Percentiles rank a stretch among this genome's conserved stretches.
Evolutionary conservation across 2,329 filamentous ascomycete species (phyloP).

Genomic region (Blastomyces silverae): DNA sequence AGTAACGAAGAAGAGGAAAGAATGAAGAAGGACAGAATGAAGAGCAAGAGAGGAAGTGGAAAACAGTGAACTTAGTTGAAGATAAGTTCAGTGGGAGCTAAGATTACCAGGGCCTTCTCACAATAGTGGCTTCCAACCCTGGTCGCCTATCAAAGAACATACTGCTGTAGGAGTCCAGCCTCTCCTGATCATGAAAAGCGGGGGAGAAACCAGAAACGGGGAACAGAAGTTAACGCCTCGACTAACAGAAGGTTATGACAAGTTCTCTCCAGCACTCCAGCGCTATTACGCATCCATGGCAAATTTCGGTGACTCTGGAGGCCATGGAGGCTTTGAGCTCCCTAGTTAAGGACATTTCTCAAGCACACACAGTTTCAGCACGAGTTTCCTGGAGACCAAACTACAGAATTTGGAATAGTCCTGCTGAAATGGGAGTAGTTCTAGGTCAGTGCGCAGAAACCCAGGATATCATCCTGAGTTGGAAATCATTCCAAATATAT

Average conservation of each 20-base stretch:
- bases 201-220: background rate
- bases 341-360: background rate
- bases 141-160: background rate
- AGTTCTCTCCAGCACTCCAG: background rate
- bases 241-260: background rate
- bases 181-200: background rate
- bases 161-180: background rate
- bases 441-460: background rate
- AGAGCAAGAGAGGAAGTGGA: background rate
- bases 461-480: background rate
- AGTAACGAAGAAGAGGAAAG: background rate
- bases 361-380: conserved; percentile 8
- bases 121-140: background rate
- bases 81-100: background rate
- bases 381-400: background rate
- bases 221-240: background rate
- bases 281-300: background rate
- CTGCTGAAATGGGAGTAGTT: background rate
- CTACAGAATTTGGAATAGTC: conserved; percentile 4
- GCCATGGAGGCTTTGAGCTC: background rate
- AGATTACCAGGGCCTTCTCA: conserved; percentile 8
- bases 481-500: background rate
- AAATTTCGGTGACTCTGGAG: background rate
- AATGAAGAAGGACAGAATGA: background rate
- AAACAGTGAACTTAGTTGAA: background rate